These are phyloP conservation scores for Beauveria pseudobassiana DNA, from an alignment of 2,329 filamentous ascomycete genomes.

Conservation along the genomic window DNA sequence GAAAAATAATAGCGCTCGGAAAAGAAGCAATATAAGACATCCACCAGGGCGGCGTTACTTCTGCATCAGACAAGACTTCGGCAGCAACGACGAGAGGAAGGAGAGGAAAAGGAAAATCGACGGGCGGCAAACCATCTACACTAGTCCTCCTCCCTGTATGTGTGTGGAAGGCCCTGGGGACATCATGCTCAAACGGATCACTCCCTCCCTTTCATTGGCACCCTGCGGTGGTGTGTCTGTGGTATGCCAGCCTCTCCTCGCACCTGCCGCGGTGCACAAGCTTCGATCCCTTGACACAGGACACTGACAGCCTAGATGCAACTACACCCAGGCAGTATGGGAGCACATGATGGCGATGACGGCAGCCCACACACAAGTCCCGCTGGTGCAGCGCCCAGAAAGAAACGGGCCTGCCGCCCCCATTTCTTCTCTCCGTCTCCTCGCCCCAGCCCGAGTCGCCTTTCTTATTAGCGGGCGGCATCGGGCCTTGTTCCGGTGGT, in stretches of 20 bases:
- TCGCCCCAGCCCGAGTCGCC: background rate
- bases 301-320: background rate
- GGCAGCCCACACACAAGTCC: background rate
- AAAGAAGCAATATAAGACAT: slow-evolving; percentile 5
- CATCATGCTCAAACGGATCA: background rate
- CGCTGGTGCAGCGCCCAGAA: background rate
- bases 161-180: background rate
- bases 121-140: slow-evolving; percentile 6
- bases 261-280: background rate
- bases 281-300: slow-evolving; percentile 3
- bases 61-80: slow-evolving; percentile 5
- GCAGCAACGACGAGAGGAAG: slow-evolving; percentile 3
- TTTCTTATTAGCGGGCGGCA: slow-evolving; percentile 1
- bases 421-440: background rate
- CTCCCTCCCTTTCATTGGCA: background rate
- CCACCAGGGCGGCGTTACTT: background rate
- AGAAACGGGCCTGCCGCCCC: slow-evolving; percentile 1
- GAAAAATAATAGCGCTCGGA: background rate
- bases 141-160: background rate
- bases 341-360: slow-evolving; percentile 10
- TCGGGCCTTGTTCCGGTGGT: slow-evolving; percentile 12
- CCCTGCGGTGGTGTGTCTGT: background rate
- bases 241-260: background rate
- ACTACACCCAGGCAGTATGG: background rate
- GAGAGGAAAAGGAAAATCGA: background rate